A percentile compares a stretch with the other conserved stretches of the same genome.
Evolutionary conservation across 2,329 filamentous ascomycete species (phyloP).

Genomic region (Sporothrix brasiliensis): DNA sequence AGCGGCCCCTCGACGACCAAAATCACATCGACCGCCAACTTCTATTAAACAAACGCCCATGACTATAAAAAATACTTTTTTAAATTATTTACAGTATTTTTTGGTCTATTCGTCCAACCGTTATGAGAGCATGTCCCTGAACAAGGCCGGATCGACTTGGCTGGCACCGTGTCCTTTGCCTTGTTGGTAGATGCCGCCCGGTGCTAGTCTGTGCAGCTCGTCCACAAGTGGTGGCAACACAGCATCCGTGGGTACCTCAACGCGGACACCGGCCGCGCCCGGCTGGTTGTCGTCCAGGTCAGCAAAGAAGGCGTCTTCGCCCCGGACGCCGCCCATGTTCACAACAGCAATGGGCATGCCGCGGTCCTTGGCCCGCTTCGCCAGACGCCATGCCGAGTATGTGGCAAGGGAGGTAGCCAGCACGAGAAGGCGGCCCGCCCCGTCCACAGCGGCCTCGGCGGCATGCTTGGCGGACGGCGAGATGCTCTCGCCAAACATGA

Average conservation of each 20-base stretch:
- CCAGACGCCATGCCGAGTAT: constrained; percentile 90
- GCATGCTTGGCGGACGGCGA: constrained; percentile 66
- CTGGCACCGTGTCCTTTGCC: constrained; percentile 31
- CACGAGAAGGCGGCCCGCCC: constrained; percentile 73
- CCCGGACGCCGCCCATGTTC: constrained; percentile 82
- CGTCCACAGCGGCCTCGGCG: constrained; percentile 79
- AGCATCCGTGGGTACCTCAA: constrained; percentile 61
- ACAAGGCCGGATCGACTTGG: constrained; percentile 46
- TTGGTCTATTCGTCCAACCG: background rate
- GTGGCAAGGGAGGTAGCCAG: constrained; percentile 90
- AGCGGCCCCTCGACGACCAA: constrained; percentile 25
- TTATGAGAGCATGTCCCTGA: constrained; percentile 64
- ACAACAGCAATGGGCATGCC: constrained; percentile 85
- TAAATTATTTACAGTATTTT: constrained; percentile 34
- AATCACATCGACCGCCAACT: constrained; percentile 32
- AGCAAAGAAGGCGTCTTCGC: constrained; percentile 72
- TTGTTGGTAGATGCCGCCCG: constrained; percentile 20
- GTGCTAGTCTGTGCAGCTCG: constrained; percentile 47
- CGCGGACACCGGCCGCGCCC: constrained; percentile 58
- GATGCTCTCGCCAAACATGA: constrained; percentile 96
- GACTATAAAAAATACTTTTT: constrained; percentile 33
- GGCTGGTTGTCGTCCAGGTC: constrained; percentile 56
- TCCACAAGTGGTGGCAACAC: constrained; percentile 61
- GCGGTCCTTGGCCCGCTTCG: constrained; percentile 77
- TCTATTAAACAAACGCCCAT: constrained; percentile 35